Percentiles rank a stretch among this genome's conserved stretches.
Conservation (phyloP, 257 asterid species). For the Rhazya stricta region DNA sequence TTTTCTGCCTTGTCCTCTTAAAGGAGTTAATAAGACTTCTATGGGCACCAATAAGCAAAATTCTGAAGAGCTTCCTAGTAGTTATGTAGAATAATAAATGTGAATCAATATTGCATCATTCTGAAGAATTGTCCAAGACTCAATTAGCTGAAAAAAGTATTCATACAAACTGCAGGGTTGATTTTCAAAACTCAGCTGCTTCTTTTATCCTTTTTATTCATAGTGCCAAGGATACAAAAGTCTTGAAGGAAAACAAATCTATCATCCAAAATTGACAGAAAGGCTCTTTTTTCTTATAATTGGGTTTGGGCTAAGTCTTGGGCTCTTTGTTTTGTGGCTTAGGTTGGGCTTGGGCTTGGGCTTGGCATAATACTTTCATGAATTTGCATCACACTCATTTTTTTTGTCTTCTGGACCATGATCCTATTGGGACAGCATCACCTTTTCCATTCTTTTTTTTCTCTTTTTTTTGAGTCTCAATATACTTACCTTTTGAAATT, state of each 20-base stretch:
- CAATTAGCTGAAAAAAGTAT: slow-evolving; percentile 22
- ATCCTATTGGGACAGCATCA: no score
- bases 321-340: no score
- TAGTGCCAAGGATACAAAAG: slow-evolving; percentile 21
- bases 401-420: no score
- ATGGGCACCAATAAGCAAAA: slow-evolving; percentile 16
- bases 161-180: slow-evolving; percentile 19
- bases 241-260: slow-evolving; percentile 25
- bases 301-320: no score
- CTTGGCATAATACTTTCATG: no score
- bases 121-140: slow-evolving; percentile 14
- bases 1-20: slow-evolving; percentile 24
- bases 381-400: no score
- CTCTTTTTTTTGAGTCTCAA: no score
- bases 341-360: no score
- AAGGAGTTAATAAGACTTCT: slow-evolving; percentile 20
- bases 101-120: slow-evolving; percentile 19
- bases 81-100: slow-evolving; percentile 10
- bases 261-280: slow-evolving; percentile 12
- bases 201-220: slow-evolving; percentile 17
- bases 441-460: no score
- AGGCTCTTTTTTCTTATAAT: no score
- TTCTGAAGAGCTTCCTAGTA: slow-evolving; percentile 17
- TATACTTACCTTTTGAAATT: no score
- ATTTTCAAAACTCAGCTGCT: slow-evolving; percentile 24